Evolutionary conservation across 106 monocot genomes (phyloP).

Genomic region (Dendrobium chrysotoxum): DNA sequence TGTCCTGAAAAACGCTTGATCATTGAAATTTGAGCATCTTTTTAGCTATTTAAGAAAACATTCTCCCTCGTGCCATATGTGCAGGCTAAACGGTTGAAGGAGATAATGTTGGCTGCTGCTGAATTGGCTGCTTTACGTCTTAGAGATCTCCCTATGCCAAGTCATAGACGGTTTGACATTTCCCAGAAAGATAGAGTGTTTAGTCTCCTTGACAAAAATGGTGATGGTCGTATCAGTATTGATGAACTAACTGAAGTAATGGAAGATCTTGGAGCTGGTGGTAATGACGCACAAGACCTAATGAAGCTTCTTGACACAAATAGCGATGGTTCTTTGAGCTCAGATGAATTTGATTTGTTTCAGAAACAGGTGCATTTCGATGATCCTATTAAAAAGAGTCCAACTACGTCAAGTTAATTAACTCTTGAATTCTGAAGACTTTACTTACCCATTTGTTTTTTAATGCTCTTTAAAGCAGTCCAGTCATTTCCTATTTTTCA

Average conservation of each 20-base stretch:
- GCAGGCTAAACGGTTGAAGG: slow-evolving; percentile 75
- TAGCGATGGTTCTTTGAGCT: slow-evolving; percentile 88
- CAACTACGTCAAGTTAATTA: not conserved
- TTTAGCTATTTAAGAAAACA: too few relatives aligned
- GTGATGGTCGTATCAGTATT: slow-evolving; percentile 88
- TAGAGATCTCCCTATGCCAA: slow-evolving; percentile 49
- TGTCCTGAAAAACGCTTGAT: too few relatives aligned
- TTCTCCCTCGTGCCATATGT: not conserved
- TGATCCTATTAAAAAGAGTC: not conserved
- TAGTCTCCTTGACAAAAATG: slow-evolving; percentile 82
- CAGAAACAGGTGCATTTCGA: slow-evolving; percentile 65
- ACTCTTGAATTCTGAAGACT: not conserved
- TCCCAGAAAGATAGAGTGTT: slow-evolving; percentile 40
- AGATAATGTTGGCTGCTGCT: slow-evolving; percentile 89
- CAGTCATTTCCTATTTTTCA: too few relatives aligned
- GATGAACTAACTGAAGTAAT: slow-evolving; percentile 87
- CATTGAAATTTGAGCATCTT: too few relatives aligned
- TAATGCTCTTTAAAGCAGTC: too few relatives aligned
- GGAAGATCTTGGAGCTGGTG: slow-evolving; percentile 88
- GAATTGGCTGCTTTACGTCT: slow-evolving; percentile 85
- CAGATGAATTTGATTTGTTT: slow-evolving; percentile 82
- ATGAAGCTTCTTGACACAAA: slow-evolving; percentile 90
- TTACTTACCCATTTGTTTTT: too few relatives aligned
- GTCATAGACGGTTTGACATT: slow-evolving; percentile 30
- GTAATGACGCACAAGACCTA: slow-evolving; percentile 74